Percentiles rank a stretch among this genome's conserved stretches.
Conservation (phyloP, 805 yeast genomes). For the Wickerhamiella brachini region DNA sequence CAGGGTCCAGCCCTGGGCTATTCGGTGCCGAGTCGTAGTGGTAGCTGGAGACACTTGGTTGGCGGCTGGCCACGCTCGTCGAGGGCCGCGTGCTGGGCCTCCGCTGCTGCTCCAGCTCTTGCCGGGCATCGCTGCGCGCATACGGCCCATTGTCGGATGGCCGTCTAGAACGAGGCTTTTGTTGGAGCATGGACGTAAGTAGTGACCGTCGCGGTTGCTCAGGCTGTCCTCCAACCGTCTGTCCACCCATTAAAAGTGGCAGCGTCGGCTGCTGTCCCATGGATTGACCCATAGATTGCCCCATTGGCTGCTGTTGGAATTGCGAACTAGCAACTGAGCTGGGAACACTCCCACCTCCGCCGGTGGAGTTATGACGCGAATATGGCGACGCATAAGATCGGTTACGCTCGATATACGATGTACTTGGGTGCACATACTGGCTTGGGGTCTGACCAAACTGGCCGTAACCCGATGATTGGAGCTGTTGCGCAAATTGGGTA, state of each 20-base stretch:
- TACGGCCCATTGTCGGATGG: slow-evolving; percentile 27
- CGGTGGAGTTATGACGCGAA: background rate
- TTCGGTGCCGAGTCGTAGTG: background rate
- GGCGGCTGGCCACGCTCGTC: background rate
- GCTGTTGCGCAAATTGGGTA: background rate
- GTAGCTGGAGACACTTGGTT: background rate
- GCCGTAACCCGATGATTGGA: background rate
- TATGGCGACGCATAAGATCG: background rate
- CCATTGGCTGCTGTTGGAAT: background rate
- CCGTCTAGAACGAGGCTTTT: slow-evolving; percentile 4
- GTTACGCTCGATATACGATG: slow-evolving; percentile 1
- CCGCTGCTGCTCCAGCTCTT: background rate
- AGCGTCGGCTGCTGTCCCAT: background rate
- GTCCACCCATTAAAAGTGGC: background rate
- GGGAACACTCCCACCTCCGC: background rate
- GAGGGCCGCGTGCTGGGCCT: slow-evolving; percentile 1
- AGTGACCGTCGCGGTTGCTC: slow-evolving; percentile 17
- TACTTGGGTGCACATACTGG: background rate
- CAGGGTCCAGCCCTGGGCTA: slow-evolving; percentile 4
- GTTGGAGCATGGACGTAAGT: slow-evolving; percentile 23
- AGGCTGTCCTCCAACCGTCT: background rate
- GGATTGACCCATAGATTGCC: too few species aligned
- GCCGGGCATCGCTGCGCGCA: slow-evolving; percentile 15
- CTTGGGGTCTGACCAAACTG: background rate
- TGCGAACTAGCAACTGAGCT: background rate